Percentiles rank a stretch among this genome's conserved stretches.
Conservation (phyloP, 2,329 filamentous ascomycete genomes). For the Neocatenulostroma microsporum region DNA sequence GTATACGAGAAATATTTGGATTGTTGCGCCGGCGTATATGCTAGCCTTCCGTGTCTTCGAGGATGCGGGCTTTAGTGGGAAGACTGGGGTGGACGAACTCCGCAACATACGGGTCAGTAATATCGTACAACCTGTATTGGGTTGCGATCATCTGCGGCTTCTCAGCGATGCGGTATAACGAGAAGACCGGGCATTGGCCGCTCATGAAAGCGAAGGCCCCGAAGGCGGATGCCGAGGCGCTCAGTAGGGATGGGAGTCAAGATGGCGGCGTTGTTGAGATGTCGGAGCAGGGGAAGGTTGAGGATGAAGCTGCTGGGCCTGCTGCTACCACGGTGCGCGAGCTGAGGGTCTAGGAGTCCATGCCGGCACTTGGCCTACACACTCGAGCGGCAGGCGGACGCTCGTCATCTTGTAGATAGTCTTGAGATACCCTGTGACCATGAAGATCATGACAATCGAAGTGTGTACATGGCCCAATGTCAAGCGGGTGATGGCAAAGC, state of each 20-base stretch:
- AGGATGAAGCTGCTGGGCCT: conserved; percentile 8
- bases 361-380: too few relatives aligned
- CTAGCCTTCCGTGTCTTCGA: conserved; percentile 79
- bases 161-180: conserved; percentile 57
- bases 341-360: conserved; percentile 7
- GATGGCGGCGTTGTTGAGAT: conserved; percentile 10
- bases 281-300: conserved; percentile 15
- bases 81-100: conserved; percentile 79
- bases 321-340: conserved; percentile 14
- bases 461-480: too few relatives aligned
- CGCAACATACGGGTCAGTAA: conserved; percentile 77
- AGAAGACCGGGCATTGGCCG: conserved; percentile 47
- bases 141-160: conserved; percentile 60
- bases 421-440: too few relatives aligned
- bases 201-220: conserved; percentile 31
- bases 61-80: conserved; percentile 62
- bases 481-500: too few relatives aligned
- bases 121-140: conserved; percentile 88
- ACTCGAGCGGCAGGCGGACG: too few relatives aligned
- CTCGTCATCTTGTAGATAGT: too few relatives aligned
- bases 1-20: conserved; percentile 69
- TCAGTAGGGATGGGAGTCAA: conserved; percentile 18
- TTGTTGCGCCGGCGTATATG: conserved; percentile 75
- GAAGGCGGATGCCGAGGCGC: conserved; percentile 12
- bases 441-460: too few relatives aligned